Base-by-base conservation (phyloP, 768 basidiomycete genomes). In the Coprinopsis marcescibilis region DNA sequence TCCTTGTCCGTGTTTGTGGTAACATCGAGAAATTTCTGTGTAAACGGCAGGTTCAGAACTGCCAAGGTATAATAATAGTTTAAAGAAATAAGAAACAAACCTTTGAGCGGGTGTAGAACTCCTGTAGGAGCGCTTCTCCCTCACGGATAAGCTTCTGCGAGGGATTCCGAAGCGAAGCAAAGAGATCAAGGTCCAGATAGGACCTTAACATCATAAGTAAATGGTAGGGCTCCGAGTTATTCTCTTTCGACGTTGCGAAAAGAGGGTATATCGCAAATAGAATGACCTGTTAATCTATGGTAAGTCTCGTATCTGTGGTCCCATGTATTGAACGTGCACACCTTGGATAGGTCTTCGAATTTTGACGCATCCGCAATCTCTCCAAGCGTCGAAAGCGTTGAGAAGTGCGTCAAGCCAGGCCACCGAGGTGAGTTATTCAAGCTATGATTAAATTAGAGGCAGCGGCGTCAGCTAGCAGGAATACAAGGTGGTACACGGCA, bases 331-430 rank as follows among this genome's bases (percentile, higher is more conserved):
- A 40, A 14, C 23, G 32, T 19, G 26, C 39, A 14, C 44, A 70
- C 68, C 54, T 65, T 69, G 10, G 59, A 50, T 4, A 71, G 56
- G 44, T 71, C 67, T 34, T 61, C 58, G 41, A 59, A 58, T 43
- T 71, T 72, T 13, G 55, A 53, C 1, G 62, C 65, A 52, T 72
- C 65, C 6, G 53, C 53, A 55, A 67, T 70, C 4, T 60, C 45
- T 1, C 64, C 46, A 1, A 48, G 48, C 6, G 55, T 51, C 20
- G 57, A 50, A 0, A 65, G 37, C 0, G 50, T 23, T 0, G 45
- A 12, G 43, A 71, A 70, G 37, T 66, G 67, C n/a, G 62, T 58
- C 12, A 73, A 48, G 4, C 55, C 56, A 2, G 55, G 35, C 70
- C 70, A 73, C 0, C 51, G 46, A 3, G 70, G 66, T 15, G 68